These are phyloP conservation scores for Yamadazyma sp. DNA, from an alignment of 805 yeast genomes.

Conservation along the genomic window DNA sequence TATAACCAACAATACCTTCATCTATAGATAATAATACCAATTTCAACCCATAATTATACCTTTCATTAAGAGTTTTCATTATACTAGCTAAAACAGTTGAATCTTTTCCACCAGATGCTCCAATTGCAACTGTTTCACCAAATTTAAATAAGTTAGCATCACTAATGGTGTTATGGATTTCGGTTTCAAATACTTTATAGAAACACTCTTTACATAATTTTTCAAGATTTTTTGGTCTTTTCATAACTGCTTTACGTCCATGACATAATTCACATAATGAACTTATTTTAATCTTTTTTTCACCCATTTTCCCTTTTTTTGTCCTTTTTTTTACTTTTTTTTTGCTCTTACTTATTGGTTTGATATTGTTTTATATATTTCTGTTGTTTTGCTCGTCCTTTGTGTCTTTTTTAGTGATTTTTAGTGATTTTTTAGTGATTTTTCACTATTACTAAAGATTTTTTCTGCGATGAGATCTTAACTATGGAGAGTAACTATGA, in stretches of 20 bases:
- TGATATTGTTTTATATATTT: no score
- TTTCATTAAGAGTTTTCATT: constrained; percentile 79
- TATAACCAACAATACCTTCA: constrained; percentile 95
- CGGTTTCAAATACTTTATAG: constrained; percentile 87
- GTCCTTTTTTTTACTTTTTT: no score
- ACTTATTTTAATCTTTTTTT: constrained; percentile 28
- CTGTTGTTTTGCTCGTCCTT: no score
- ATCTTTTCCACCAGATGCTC: constrained; percentile 99
- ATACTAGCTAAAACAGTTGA: constrained; percentile 92
- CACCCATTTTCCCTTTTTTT: no score
- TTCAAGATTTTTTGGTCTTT: constrained; percentile 88
- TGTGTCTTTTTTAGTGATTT: no score
- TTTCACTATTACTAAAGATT: no score
- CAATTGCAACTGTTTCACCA: constrained; percentile 92
- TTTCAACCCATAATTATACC: constrained; percentile 84
- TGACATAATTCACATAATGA: constrained; percentile 81
- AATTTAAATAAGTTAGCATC: constrained; percentile 63
- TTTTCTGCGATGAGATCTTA: no score
- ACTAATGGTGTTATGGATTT: constrained; percentile 85
- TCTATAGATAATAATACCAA: constrained; percentile 84
- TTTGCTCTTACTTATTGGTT: no score
- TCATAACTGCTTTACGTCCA: constrained; percentile 77
- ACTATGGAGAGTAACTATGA: no score
- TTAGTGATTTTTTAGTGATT: no score
- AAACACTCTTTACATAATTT: constrained; percentile 90